Evolutionary conservation across 257 asterid genomes (phyloP).

Genomic region (Catharanthus roseus): DNA sequence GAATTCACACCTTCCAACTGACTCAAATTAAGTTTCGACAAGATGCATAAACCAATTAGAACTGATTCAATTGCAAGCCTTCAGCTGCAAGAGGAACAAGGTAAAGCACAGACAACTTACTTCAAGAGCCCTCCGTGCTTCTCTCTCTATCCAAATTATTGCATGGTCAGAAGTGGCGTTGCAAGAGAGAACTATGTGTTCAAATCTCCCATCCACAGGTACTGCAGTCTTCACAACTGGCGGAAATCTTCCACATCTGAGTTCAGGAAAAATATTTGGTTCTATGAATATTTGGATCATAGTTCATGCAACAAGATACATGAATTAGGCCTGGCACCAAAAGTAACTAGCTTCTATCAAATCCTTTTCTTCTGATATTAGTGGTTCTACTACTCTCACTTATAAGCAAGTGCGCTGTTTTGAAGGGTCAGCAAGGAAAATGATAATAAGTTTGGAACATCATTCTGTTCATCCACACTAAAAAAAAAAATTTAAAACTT

Average conservation of each 20-base stretch:
- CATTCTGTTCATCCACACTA: not conserved
- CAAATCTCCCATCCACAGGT: conserved; percentile 91
- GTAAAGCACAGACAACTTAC: conserved; percentile 36
- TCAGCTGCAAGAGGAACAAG: not conserved
- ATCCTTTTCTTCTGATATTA: conserved; percentile 1
- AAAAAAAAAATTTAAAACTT: not conserved
- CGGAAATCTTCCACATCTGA: conserved; percentile 68
- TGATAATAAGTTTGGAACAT: not conserved
- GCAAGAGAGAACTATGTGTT: conserved; percentile 84
- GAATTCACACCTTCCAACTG: too few species aligned
- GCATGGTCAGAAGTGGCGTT: conserved; percentile 92
- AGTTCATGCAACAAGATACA: not conserved
- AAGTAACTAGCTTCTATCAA: not conserved
- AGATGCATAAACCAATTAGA: not conserved
- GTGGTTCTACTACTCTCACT: not conserved
- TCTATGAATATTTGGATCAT: not conserved
- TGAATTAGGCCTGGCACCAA: not conserved
- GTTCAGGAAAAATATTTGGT: not conserved
- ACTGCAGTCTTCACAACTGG: conserved; percentile 83
- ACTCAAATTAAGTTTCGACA: too few species aligned
- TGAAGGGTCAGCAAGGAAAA: not conserved
- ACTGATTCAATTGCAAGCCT: not conserved
- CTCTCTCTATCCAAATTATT: conserved; percentile 76
- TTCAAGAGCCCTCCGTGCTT: conserved; percentile 62
- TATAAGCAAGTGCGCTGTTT: not conserved